Conservation (phyloP, 2,329 filamentous ascomycete genomes). For the Xenosphaeropsis pyriputrescens region DNA sequence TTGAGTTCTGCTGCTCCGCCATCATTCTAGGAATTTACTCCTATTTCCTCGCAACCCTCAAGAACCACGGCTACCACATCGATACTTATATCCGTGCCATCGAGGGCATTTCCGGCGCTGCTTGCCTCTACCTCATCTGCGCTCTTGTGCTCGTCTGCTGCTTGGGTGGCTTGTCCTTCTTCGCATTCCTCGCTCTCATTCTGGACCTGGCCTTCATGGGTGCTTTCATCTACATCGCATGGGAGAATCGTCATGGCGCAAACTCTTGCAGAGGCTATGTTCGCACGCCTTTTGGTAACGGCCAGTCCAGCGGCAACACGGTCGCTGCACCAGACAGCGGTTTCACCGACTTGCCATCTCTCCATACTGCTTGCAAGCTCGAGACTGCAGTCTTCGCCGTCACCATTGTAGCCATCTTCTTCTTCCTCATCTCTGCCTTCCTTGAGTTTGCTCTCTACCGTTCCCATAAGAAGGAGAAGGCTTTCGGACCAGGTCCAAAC, state of each 20-base stretch:
- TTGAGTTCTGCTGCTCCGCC: slow-evolving; percentile 59
- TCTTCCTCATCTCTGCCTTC: slow-evolving; percentile 61
- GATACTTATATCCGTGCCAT: slow-evolving; percentile 56
- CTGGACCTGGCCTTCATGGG: slow-evolving; percentile 66
- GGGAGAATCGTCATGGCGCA: slow-evolving; percentile 56
- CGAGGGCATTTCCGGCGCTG: slow-evolving; percentile 62
- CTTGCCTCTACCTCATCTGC: slow-evolving; percentile 58
- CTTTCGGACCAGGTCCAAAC: slow-evolving; percentile 47
- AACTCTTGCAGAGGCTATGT: slow-evolving; percentile 49
- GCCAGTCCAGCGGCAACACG: slow-evolving; percentile 33
- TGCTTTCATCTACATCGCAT: slow-evolving; percentile 69
- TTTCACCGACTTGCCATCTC: slow-evolving; percentile 21
- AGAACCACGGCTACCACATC: slow-evolving; percentile 48
- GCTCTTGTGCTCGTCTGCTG: slow-evolving; percentile 67
- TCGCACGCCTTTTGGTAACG: slow-evolving; percentile 54
- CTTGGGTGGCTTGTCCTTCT: slow-evolving; percentile 59
- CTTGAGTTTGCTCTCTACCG: slow-evolving; percentile 54
- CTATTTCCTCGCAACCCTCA: slow-evolving; percentile 68
- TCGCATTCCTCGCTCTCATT: slow-evolving; percentile 58
- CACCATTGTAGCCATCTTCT: slow-evolving; percentile 59
- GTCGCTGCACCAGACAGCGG: slow-evolving; percentile 30
- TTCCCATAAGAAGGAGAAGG: slow-evolving; percentile 61
- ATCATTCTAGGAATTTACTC: slow-evolving; percentile 68
- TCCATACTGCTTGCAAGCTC: slow-evolving; percentile 54
- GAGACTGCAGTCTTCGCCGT: slow-evolving; percentile 68